Evolutionary conservation across 805 yeast species (phyloP).

Genomic region (Candida sithepensis): DNA sequence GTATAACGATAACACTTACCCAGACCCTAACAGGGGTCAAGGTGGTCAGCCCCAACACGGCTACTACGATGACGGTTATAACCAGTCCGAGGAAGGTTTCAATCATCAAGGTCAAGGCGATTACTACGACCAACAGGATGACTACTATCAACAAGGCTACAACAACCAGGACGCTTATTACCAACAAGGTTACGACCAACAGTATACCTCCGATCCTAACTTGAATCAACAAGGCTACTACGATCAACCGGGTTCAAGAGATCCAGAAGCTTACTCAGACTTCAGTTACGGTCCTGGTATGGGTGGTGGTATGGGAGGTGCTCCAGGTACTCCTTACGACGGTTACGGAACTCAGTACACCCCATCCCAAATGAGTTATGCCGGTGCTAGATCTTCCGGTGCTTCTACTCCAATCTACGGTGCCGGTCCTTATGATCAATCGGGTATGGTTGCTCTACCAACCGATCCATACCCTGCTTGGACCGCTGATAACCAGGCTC

Average conservation of each 20-base stretch:
- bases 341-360: conserved; percentile 53
- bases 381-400: conserved; percentile 84
- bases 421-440: conserved; percentile 37
- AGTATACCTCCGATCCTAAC: conserved; percentile 35
- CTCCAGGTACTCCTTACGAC: conserved; percentile 65
- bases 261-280: conserved; percentile 59
- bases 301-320: conserved; percentile 24
- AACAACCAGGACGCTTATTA: conserved; percentile 29
- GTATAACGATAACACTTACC: conserved; percentile 48
- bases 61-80: conserved; percentile 27
- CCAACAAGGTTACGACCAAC: conserved; percentile 49
- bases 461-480: conserved; percentile 98
- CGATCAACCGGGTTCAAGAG: conserved; percentile 47
- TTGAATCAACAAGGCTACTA: conserved; percentile 44
- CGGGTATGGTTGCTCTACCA: conserved; percentile 60
- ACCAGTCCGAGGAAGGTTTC: conserved; percentile 22
- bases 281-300: conserved; percentile 57
- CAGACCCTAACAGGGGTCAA: conserved; percentile 36
- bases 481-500: conserved; percentile 95
- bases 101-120: conserved; percentile 26
- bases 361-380: conserved; percentile 85
- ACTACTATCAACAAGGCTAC: conserved; percentile 38
- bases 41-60: conserved; percentile 15
- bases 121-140: conserved; percentile 26
- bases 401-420: conserved; percentile 82